Base-by-base conservation (phyloP, 2,329 filamentous ascomycete species). In the Lasiodiplodia citricola region DNA sequence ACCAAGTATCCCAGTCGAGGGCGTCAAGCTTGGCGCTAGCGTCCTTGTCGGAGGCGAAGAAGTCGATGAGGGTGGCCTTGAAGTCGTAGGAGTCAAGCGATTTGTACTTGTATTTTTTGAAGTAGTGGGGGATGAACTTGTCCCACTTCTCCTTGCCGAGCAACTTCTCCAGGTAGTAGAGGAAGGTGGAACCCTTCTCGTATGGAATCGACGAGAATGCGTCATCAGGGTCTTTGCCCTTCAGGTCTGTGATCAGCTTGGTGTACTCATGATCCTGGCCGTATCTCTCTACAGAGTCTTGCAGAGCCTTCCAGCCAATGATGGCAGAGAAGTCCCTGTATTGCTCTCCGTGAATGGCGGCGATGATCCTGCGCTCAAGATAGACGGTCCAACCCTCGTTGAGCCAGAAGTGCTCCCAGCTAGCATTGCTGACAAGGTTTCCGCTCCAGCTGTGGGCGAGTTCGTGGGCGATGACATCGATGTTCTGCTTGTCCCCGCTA, bases 51-150 rank as follows among this genome's bases (percentile, higher is more conserved):
- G 81, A 82, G 69, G 87, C 83, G 80, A 97, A 98, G 85, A 97
- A 98, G 71, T 92, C 87, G 44, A 97, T 79, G 65, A 97, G 90
- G 0, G 93, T 96, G 62, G 91, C 85, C 79, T 95, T 97, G 87
- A 99, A 99, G 76, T 98, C 93, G 74, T 92, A 97, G 2, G 93
- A 96, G 80, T 97, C 94, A 8, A 99, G 86, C 2, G 93, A 97
- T 80, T 94, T 95, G 76, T 88, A 88, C 68, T 92, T 90, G 87
- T 91, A 98, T 50, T 87, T 92, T 37, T 87, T 89, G 79, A 98
- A 98, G 83, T 98, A 97, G 80, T 97, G 90, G 18, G 94, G 94
- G 76, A 98, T 97, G 81, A 98, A 99, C 74, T 90, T 91, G 84
- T 98, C 93, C 83, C 96, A 99, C 78, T 92, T 91, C n/a, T 91